Percentiles rank a stretch among this genome's conserved stretches.
phyloP scores from a whole-genome alignment of 2,329 filamentous ascomycete genomes.

The Trichoderma sp. region DNA sequence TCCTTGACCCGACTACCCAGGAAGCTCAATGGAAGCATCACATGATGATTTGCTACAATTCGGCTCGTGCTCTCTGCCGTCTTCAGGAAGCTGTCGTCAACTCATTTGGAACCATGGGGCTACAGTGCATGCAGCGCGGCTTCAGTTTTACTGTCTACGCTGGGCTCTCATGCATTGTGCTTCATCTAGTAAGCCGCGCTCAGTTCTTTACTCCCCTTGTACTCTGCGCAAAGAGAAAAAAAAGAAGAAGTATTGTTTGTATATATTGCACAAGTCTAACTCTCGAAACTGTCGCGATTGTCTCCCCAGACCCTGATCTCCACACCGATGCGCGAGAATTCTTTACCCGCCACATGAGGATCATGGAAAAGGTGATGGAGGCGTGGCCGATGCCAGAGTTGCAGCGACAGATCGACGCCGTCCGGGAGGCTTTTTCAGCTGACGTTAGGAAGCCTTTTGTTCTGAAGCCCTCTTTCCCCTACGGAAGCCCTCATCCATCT shows the following conservation, averaged over 20 bases:
- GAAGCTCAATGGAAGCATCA: slow-evolving; percentile 84
- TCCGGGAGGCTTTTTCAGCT: slow-evolving; percentile 88
- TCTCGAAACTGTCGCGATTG: slow-evolving; percentile 67
- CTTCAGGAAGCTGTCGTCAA: slow-evolving; percentile 81
- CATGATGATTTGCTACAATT: slow-evolving; percentile 81
- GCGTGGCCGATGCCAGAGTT: slow-evolving; percentile 89
- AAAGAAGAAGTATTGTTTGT: not conserved
- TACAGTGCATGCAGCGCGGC: slow-evolving; percentile 90
- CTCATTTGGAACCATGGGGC: slow-evolving; percentile 73
- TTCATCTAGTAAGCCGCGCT: slow-evolving; percentile 74
- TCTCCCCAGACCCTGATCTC: slow-evolving; percentile 87
- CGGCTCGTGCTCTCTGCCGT: slow-evolving; percentile 82
- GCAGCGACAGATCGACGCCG: slow-evolving; percentile 83
- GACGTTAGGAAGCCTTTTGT: slow-evolving; percentile 84
- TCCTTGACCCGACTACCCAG: slow-evolving; percentile 68
- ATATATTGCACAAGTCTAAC: not conserved
- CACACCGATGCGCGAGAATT: slow-evolving; percentile 83
- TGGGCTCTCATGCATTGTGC: slow-evolving; percentile 85
- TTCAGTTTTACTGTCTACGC: slow-evolving; percentile 96
- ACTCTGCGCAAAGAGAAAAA: not conserved
- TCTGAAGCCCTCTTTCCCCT: slow-evolving; percentile 83
- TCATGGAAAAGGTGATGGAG: slow-evolving; percentile 80
- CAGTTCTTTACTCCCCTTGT: not conserved
- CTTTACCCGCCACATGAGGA: slow-evolving; percentile 91
- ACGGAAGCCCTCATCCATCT: slow-evolving; percentile 72